phyloP scores from a whole-genome alignment of 495 filamentous ascomycete genomes.

The Neurospora sp. region DNA sequence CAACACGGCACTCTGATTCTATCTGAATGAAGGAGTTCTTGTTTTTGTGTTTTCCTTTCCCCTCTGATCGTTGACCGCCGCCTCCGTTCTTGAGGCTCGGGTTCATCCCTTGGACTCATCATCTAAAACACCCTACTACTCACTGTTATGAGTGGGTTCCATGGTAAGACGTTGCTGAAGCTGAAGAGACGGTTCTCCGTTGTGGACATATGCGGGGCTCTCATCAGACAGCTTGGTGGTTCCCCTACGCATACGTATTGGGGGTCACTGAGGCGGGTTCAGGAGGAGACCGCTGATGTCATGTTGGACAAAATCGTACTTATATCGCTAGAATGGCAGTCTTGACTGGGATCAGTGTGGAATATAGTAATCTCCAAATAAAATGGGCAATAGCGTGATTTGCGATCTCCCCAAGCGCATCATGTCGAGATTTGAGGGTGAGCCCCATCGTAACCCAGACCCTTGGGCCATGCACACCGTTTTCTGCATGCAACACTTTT shows the following conservation, averaged over 20 bases:
- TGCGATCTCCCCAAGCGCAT: background rate
- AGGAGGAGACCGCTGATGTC: background rate
- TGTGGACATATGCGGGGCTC: background rate
- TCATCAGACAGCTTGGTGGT: background rate
- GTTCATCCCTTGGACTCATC: background rate
- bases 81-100: background rate
- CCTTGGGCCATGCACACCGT: background rate
- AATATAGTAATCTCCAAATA: background rate
- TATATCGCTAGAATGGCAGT: background rate
- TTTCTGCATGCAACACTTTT: background rate
- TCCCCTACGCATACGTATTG: background rate
- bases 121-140: background rate
- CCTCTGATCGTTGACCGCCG: background rate
- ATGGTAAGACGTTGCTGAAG: background rate
- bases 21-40: constrained; percentile 26
- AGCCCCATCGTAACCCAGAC: background rate
- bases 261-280: background rate
- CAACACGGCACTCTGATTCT: constrained; percentile 91
- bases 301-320: background rate
- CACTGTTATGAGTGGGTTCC: background rate
- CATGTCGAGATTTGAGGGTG: background rate
- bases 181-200: background rate
- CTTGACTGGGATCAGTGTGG: background rate
- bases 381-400: background rate
- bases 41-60: constrained; percentile 1